Evolutionary conservation across 305 asterid species (phyloP), one percentile per base, ranked within the genome.

Genomic region (Fraxinus sp.): DNA sequence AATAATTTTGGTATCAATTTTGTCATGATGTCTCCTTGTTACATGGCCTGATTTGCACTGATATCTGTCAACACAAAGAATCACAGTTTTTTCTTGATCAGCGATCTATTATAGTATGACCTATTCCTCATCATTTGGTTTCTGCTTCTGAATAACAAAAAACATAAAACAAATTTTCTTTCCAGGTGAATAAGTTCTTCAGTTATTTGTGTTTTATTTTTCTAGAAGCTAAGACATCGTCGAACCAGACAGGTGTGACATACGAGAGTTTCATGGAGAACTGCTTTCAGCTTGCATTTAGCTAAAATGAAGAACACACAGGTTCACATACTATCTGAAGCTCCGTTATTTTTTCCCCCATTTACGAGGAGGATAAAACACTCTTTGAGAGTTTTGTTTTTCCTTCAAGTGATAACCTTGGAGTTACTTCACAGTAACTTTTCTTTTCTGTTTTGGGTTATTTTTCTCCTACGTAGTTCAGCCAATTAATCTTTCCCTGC

Each of bases 221-320:
- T 82, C 71, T 78, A 24, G 37, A 81, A 77, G 86, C 81, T 3
- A 83, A 79, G 68, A 77, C 75, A 52, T 24, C 74, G 35, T 79
- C 79, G 73, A 80, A 70, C 81, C 77, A 5, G 78, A 79, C 79
- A 71, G 77, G 49, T 75, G 43, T 55, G 57, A 66, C 28, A 7
- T 18, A 43, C 77, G 28, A 22, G 78, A 85, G 87, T 86, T 89
- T 89, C 79, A 87, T 88, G 92, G 90, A 88, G 88, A 85, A 86
- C 41, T 82, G 64, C 71, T 62, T 36, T 80, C 88, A 83, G 83
- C 86, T 79, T 75, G 87, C 82, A 33, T 76, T 78, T 84, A 85
- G 87, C 87, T 90, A 89, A 87, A 82, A 92, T 92, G 97, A 89
- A 84, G 92, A 86, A 86, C 83, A 24, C 32, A 39, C 90, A 88